Base-by-base conservation (phyloP, 768 basidiomycete species). In the Boletus vinaceobasis region DNA sequence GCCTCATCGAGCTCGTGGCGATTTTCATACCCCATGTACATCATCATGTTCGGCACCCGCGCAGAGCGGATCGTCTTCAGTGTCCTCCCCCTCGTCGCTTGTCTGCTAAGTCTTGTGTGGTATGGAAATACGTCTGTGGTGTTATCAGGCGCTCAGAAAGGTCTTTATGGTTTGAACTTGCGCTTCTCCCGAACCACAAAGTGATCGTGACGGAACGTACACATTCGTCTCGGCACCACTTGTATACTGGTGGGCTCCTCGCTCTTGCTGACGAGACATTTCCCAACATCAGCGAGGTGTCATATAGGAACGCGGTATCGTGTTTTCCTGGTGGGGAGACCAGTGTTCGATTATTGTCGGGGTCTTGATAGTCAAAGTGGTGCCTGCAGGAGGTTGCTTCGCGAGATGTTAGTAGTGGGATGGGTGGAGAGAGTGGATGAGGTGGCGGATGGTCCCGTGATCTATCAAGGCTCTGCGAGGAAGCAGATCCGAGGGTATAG, bases 341-440 rank as follows among this genome's bases (percentile, higher is more conserved):
- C n/a, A 35, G 35, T 15, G 19, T 8, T 13, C 5, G 39, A 23
- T 40, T 11, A 23, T 13, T 40, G 19, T 11, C 5, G 21, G n/a
- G n/a, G n/a, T n/a, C n/a, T n/a, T n/a, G n/a, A n/a, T n/a, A n/a
- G 14, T 14, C 14, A 11, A 19, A 19, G 6, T 11, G 6, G 38
- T 19, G 19, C 9, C 19, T 7, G 38, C 14, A 39, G 11, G 38
- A 39, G 4, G 19, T 39, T 39, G 2, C 38, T 39, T 13, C 52
- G 14, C 7, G 31, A 21, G 4, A 36, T 50, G 1, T 64, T 65
- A 47, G 17, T 23, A 52, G 17, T 64, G 60, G 63, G 57, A 53
- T 36, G 32, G 7, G 9, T 64, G 57, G 60, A 51, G 60, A 13
- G 7, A 21, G 29, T 13, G 26, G 27, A 56, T 57, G 33, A 52